Conservation (phyloP, 805 yeast genomes). For the Wickerhamiella lipophila region DNA sequence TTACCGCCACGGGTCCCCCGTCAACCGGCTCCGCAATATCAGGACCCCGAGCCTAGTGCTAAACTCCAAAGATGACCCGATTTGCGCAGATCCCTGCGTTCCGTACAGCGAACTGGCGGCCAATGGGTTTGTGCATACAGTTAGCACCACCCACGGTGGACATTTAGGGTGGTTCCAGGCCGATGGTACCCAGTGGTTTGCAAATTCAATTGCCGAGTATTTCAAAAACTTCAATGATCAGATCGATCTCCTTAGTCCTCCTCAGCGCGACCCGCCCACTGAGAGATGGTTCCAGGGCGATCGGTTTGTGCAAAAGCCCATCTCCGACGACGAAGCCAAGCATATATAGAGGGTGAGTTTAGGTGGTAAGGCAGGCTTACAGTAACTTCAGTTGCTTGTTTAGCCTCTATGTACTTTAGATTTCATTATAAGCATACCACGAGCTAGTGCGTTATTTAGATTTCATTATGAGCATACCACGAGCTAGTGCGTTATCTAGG, state of each 20-base stretch:
- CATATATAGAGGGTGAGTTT: not conserved
- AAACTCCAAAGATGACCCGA: constrained; percentile 65
- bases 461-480: too few species aligned
- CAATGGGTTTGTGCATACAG: constrained; percentile 49
- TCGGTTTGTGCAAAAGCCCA: not conserved
- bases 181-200: constrained; percentile 55
- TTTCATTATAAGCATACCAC: too few species aligned
- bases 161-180: constrained; percentile 68
- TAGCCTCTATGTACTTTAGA: too few species aligned
- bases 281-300: constrained; percentile 12
- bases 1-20: constrained; percentile 51
- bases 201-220: constrained; percentile 38
- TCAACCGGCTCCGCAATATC: constrained; percentile 37
- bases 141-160: constrained; percentile 60
- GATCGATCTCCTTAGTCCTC: constrained; percentile 18
- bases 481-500: too few species aligned
- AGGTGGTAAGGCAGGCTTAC: too few species aligned
- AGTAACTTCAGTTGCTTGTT: too few species aligned
- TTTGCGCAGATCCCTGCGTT: constrained; percentile 40
- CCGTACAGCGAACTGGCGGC: constrained; percentile 39
- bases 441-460: too few species aligned
- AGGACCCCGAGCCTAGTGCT: constrained; percentile 52
- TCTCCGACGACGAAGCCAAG: not conserved
- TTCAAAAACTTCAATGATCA: constrained; percentile 29
- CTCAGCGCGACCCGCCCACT: constrained; percentile 7